phyloP scores from a whole-genome alignment of 2,329 filamentous ascomycete genomes.

The Orbilia blumenaviensis region DNA sequence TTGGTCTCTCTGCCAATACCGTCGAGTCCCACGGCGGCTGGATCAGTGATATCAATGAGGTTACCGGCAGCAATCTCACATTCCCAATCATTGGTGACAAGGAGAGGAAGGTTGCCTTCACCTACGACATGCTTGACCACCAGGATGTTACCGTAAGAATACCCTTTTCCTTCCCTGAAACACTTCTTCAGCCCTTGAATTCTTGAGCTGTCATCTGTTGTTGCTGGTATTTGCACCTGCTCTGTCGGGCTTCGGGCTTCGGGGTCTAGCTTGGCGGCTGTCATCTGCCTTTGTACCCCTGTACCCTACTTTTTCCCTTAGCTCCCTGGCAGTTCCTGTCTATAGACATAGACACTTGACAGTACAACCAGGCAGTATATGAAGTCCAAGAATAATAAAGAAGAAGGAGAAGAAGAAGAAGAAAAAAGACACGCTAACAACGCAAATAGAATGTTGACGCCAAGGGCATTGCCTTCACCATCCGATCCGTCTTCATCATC shows the following conservation, averaged over 20 bases:
- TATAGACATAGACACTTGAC: not conserved
- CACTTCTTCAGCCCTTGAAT: not conserved
- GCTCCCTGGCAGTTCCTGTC: constrained; percentile 1
- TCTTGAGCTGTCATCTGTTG: constrained; percentile 1
- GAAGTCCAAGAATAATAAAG: not conserved
- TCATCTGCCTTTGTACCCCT: constrained; percentile 12
- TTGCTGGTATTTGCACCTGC: constrained; percentile 14
- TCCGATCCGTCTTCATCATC: constrained; percentile 73
- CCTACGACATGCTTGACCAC: constrained; percentile 62
- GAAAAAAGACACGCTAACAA: constrained; percentile 46
- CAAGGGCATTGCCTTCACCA: constrained; percentile 69
- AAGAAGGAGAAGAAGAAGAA: constrained; percentile 16
- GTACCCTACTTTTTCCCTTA: not conserved
- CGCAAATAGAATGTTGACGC: constrained; percentile 61
- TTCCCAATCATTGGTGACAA: constrained; percentile 64
- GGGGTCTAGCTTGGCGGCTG: constrained; percentile 16
- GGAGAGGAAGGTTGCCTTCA: constrained; percentile 61
- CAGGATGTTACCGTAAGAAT: constrained; percentile 56
- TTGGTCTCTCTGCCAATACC: constrained; percentile 69
- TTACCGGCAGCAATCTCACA: constrained; percentile 59
- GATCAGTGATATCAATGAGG: constrained; percentile 67
- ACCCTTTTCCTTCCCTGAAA: not conserved
- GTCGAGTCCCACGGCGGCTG: constrained; percentile 67
- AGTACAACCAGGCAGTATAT: not conserved
- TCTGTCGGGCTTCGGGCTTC: constrained; percentile 32